Evolutionary conservation across 257 asterid genomes (phyloP).

Genomic region (Nicotiana sylvestris): DNA sequence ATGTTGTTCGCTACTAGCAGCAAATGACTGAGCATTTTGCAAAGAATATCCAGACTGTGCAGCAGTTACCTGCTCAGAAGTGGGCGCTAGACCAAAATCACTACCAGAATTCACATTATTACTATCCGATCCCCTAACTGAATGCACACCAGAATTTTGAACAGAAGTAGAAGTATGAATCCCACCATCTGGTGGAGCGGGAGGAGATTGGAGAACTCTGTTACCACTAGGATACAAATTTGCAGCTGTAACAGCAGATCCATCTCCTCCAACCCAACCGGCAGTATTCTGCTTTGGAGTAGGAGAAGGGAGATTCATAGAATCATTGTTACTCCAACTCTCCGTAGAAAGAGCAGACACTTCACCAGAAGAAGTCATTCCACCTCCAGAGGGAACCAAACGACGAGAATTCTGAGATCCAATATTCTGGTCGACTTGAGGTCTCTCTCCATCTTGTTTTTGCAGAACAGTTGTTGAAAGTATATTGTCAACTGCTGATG

Average conservation of each 20-base stretch:
- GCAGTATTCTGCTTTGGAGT: slow-evolving; percentile 57
- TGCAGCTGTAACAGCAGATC: slow-evolving; percentile 25
- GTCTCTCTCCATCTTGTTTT: slow-evolving; percentile 23
- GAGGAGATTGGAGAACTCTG: slow-evolving; percentile 44
- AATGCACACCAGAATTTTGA: slow-evolving; percentile 38
- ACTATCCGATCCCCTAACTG: slow-evolving; percentile 15
- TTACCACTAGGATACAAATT: slow-evolving; percentile 32
- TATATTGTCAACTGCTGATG: slow-evolving; percentile 31
- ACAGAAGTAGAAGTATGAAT: slow-evolving; percentile 39
- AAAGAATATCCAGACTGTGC: slow-evolving; percentile 29
- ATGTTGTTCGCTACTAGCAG: slow-evolving; percentile 34
- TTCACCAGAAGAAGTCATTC: slow-evolving; percentile 22
- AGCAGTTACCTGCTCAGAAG: slow-evolving; percentile 36
- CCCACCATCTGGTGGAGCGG: slow-evolving; percentile 34
- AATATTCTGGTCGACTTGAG: slow-evolving; percentile 29
- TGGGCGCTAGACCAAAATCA: slow-evolving; percentile 43
- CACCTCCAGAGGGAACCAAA: slow-evolving; percentile 17
- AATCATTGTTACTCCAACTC: slow-evolving; percentile 44
- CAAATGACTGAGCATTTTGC: slow-evolving; percentile 26
- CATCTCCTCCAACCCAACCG: slow-evolving; percentile 34
- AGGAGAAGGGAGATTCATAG: slow-evolving; percentile 65
- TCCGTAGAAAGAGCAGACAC: slow-evolving; percentile 33
- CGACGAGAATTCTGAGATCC: slow-evolving; percentile 18
- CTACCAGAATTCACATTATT: slow-evolving; percentile 20
- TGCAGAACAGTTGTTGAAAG: slow-evolving; percentile 23